Conservation (phyloP, 1,284 basidiomycete species). For the Ustilago nuda region DNA sequence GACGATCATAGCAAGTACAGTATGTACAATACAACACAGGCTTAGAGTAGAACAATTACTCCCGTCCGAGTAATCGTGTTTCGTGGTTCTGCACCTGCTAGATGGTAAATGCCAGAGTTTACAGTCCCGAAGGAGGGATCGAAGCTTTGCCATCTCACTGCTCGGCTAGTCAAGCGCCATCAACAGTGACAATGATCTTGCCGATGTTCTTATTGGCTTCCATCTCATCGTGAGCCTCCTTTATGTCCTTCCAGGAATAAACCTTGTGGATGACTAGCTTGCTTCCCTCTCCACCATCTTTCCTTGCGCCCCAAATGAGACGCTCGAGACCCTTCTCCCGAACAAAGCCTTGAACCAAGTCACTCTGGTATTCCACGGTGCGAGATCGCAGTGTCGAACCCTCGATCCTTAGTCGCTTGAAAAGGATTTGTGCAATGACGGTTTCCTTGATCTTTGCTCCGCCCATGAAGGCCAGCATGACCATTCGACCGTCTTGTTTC, state of each 20-base stretch:
- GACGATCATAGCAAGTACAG: slow-evolving; percentile 7
- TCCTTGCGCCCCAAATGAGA: slow-evolving; percentile 26
- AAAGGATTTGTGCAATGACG: slow-evolving; percentile 79
- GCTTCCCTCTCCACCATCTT: slow-evolving; percentile 24
- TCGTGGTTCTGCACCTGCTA: background rate
- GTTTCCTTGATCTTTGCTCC: slow-evolving; percentile 78
- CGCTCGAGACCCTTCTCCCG: slow-evolving; percentile 45
- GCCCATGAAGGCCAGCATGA: slow-evolving; percentile 77
- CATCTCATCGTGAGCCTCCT: slow-evolving; percentile 87
- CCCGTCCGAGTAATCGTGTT: background rate
- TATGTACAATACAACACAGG: slow-evolving; percentile 12
- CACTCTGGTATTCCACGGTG: slow-evolving; percentile 81
- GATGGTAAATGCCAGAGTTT: background rate
- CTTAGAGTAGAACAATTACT: background rate
- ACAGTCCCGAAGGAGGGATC: background rate
- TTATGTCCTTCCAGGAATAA: slow-evolving; percentile 84
- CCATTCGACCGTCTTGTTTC: slow-evolving; percentile 82
- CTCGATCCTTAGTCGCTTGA: slow-evolving; percentile 88
- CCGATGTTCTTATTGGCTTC: slow-evolving; percentile 80
- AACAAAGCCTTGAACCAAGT: slow-evolving; percentile 78
- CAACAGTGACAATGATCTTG: slow-evolving; percentile 69
- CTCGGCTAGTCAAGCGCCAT: slow-evolving; percentile 22
- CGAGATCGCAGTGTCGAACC: slow-evolving; percentile 88
- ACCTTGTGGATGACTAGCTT: slow-evolving; percentile 72
- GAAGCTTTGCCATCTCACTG: background rate